Evolutionary conservation across 345 rosid species (phyloP).

Genomic region (Cardamine resedifolia): DNA sequence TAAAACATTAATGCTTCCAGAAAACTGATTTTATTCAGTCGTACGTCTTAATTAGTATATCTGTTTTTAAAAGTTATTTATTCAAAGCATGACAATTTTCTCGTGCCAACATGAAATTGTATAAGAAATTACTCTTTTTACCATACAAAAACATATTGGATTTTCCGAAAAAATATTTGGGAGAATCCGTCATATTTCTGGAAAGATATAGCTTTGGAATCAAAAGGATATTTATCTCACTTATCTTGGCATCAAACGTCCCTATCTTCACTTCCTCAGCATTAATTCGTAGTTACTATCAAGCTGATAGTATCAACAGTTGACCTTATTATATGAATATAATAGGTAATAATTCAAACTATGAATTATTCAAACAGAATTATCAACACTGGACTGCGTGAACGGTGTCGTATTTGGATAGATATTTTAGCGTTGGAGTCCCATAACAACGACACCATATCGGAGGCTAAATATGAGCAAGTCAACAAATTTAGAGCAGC

Average conservation of each 20-base stretch:
- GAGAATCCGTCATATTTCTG: not conserved
- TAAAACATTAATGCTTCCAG: not conserved
- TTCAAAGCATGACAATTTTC: not conserved
- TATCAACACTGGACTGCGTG: not conserved
- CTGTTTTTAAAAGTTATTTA: too few relatives aligned
- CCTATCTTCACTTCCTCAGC: not conserved
- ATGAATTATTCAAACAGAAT: too few relatives aligned
- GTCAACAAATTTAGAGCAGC: not conserved
- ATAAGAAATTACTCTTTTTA: not conserved
- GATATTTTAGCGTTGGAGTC: not conserved
- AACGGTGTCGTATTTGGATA: not conserved
- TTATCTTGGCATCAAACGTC: not conserved
- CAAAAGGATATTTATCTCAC: not conserved
- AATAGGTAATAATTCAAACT: not conserved
- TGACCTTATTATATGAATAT: not conserved
- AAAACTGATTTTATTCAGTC: not conserved
- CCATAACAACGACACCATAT: not conserved
- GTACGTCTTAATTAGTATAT: too few relatives aligned
- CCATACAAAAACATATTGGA: not conserved
- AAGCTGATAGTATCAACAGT: too few relatives aligned
- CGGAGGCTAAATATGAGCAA: not conserved
- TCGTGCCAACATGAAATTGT: not conserved
- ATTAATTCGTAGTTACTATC: constrained; percentile 1
- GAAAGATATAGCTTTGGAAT: not conserved
- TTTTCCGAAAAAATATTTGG: not conserved